Percentiles rank a stretch among this genome's conserved stretches.
These are phyloP conservation scores for Tripidium arundinaceum DNA, from an alignment of 202 grass and related monocot species.

Conservation along the genomic window DNA sequence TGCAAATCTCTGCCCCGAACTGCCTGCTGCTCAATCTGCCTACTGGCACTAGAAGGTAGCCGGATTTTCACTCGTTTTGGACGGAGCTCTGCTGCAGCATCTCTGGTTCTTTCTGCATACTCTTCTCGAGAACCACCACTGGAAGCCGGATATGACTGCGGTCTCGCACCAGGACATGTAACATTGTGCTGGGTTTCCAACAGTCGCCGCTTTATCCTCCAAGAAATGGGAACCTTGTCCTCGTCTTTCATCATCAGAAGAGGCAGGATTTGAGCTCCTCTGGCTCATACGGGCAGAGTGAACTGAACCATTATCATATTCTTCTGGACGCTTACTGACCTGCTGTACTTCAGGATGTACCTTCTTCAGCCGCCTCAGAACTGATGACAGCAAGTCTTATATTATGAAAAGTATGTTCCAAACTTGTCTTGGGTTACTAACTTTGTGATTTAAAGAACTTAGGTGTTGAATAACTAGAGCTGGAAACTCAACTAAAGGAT, in stretches of 20 bases:
- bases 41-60: constrained; percentile 23
- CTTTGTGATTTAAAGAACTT: too few species aligned
- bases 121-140: constrained; percentile 25
- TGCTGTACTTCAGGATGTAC: constrained; percentile 36
- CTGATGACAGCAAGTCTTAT: constrained; percentile 23
- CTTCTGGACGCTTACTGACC: constrained; percentile 9
- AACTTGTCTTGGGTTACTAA: too few species aligned
- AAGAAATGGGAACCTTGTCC: constrained; percentile 35
- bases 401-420: constrained; percentile 15
- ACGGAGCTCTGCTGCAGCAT: constrained; percentile 35
- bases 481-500: not conserved
- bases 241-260: constrained; percentile 34
- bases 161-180: not conserved
- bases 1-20: constrained; percentile 33
- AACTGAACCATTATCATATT: constrained; percentile 21
- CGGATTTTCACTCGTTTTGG: constrained; percentile 67
- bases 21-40: constrained; percentile 32
- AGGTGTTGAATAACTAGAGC: not conserved
- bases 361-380: constrained; percentile 90
- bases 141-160: constrained; percentile 20
- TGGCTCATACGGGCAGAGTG: not conserved
- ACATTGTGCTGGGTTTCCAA: constrained; percentile 23
- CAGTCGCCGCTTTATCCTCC: constrained; percentile 37
- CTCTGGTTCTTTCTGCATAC: constrained; percentile 7
- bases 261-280: constrained; percentile 18